Conservation (phyloP, 176 grass and related monocot species). For the Aechmea fasciata region DNA sequence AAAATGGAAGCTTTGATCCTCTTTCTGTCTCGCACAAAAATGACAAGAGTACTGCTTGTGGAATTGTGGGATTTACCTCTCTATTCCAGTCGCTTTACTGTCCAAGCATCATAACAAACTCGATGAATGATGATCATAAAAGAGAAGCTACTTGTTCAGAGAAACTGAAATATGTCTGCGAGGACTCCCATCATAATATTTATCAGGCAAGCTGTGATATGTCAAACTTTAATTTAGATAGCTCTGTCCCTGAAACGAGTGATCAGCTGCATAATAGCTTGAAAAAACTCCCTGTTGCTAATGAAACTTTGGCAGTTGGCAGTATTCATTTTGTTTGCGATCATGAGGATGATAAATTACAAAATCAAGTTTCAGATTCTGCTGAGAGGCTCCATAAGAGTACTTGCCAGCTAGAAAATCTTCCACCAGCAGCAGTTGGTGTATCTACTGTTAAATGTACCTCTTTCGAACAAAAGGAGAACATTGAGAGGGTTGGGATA, state of each 20-base stretch:
- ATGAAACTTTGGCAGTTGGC: slow-evolving; percentile 6
- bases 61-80: slow-evolving; percentile 46
- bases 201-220: neutral
- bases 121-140: slow-evolving; percentile 30
- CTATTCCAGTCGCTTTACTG: slow-evolving; percentile 68
- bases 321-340: slow-evolving; percentile 23
- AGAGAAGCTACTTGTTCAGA: slow-evolving; percentile 32
- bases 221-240: slow-evolving; percentile 17
- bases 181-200: neutral
- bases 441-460: slow-evolving; percentile 6
- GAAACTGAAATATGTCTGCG: slow-evolving; percentile 5
- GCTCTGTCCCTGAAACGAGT: neutral
- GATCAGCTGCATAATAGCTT: slow-evolving; percentile 14
- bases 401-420: slow-evolving; percentile 20
- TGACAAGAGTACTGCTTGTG: slow-evolving; percentile 18
- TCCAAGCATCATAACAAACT: slow-evolving; percentile 35
- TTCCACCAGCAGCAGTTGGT: slow-evolving; percentile 9
- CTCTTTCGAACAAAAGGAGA: neutral
- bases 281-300: slow-evolving; percentile 23
- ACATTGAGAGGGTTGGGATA: neutral
- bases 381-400: slow-evolving; percentile 7
- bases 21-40: slow-evolving; percentile 23
- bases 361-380: slow-evolving; percentile 21
- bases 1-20: slow-evolving; percentile 30
- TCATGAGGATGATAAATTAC: slow-evolving; percentile 18